phyloP scores from a whole-genome alignment of 2,329 filamentous ascomycete genomes.

The Paraphoma chrysanthemicola region DNA sequence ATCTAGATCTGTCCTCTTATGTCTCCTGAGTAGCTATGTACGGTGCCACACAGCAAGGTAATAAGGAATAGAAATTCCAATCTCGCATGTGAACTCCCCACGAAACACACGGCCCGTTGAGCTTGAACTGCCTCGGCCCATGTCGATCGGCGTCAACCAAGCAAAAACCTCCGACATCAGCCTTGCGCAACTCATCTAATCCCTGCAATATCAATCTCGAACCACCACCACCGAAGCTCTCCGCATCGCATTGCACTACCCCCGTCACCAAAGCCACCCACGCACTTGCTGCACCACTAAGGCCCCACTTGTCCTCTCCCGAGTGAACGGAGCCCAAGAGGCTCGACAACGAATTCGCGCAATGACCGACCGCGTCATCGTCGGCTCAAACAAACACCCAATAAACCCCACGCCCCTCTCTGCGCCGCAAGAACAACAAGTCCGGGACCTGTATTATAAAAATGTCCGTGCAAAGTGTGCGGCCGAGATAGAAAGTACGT shows the following conservation, averaged over 20 bases:
- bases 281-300: background rate
- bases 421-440: constrained; percentile 69
- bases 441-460: constrained; percentile 79
- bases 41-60: no score
- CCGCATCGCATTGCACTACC: background rate
- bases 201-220: constrained; percentile 43
- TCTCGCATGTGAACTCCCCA: constrained; percentile 15
- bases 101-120: background rate
- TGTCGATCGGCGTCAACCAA: constrained; percentile 6
- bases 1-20: background rate
- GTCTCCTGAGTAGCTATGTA: background rate
- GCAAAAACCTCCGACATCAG: constrained; percentile 48
- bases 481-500: constrained; percentile 62
- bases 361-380: constrained; percentile 32
- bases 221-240: constrained; percentile 25
- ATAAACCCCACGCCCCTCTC: constrained; percentile 72
- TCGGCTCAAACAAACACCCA: constrained; percentile 27
- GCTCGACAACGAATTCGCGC: background rate
- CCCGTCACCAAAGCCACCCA: background rate
- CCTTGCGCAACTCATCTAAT: constrained; percentile 83
- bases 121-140: constrained; percentile 16
- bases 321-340: background rate
- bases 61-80: background rate
- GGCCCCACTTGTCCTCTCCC: no score
- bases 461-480: constrained; percentile 82